phyloP scores from a whole-genome alignment of 1,139 yeast genomes.

The Suhomyces wounanorum region DNA sequence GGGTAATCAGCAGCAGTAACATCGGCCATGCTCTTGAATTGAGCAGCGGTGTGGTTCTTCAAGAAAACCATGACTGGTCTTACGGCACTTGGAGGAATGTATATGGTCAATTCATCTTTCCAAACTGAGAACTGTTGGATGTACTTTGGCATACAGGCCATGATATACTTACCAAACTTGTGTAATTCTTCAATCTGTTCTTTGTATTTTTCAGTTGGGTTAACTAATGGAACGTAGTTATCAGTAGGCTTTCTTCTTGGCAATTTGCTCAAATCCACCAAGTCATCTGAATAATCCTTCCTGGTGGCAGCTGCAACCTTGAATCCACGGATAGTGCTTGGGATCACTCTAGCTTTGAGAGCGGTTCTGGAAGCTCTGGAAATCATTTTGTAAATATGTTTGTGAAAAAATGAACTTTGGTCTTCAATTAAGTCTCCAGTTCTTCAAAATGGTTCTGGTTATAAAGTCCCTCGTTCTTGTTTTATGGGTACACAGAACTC shows the following conservation, averaged over 20 bases:
- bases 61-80: constrained; percentile 70
- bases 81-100: constrained; percentile 75
- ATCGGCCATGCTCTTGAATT: constrained; percentile 77
- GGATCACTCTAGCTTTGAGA: constrained; percentile 7
- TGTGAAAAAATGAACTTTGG: not conserved
- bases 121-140: constrained; percentile 85
- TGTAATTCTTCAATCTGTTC: constrained; percentile 75
- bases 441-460: not conserved
- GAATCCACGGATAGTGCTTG: constrained; percentile 9
- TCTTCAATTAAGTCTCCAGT: not conserved
- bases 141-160: constrained; percentile 78
- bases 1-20: constrained; percentile 90
- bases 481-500: constrained; percentile 1
- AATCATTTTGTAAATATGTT: constrained; percentile 7
- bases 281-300: constrained; percentile 26
- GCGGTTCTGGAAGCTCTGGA: constrained; percentile 11
- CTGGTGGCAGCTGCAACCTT: constrained; percentile 6
- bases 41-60: constrained; percentile 78
- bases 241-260: constrained; percentile 43
- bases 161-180: constrained; percentile 78
- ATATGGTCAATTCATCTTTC: constrained; percentile 84
- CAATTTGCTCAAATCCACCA: constrained; percentile 38
- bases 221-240: constrained; percentile 59
- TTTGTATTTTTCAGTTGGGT: constrained; percentile 77
- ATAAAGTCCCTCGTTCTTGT: not conserved